Evolutionary conservation across 495 filamentous ascomycete genomes (phyloP).

Genomic region (Pseudoneurospora amorphoporcata): DNA sequence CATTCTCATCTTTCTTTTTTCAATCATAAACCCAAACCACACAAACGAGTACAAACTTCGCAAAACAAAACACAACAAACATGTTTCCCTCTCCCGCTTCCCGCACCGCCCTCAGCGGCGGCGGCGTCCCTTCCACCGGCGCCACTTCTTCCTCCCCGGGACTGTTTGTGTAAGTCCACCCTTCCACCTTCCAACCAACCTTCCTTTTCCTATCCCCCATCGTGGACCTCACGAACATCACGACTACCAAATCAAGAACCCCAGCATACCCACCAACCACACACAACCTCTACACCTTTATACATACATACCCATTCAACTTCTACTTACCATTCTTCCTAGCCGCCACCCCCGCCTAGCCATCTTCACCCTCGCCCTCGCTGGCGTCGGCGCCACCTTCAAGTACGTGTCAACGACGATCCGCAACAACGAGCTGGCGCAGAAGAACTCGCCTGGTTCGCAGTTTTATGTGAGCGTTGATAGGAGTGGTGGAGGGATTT

Average conservation of each 20-base stretch:
- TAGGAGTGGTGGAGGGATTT: constrained; percentile 38
- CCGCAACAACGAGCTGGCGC: constrained; percentile 30
- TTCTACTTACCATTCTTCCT: background rate
- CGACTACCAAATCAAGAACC: background rate
- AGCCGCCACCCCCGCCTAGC: constrained; percentile 27
- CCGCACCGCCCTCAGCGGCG: background rate
- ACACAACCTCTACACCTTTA: too few species aligned
- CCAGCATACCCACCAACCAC: background rate
- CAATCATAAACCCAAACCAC: background rate
- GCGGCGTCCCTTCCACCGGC: background rate
- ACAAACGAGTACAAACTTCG: background rate
- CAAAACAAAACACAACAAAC: background rate
- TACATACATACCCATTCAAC: background rate
- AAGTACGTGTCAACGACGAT: constrained; percentile 23
- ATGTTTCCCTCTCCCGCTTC: background rate
- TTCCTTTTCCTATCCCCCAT: background rate
- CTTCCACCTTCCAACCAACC: background rate
- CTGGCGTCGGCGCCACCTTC: constrained; percentile 21
- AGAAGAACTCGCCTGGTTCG: constrained; percentile 21
- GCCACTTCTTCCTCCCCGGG: background rate
- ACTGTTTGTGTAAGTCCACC: background rate
- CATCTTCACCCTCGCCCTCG: constrained; percentile 14
- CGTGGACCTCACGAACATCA: background rate
- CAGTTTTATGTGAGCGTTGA: constrained; percentile 37
- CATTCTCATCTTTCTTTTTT: background rate